Evolutionary conservation across 2,329 filamentous ascomycete species (phyloP).

Genomic region (Exophiala spinifera): DNA sequence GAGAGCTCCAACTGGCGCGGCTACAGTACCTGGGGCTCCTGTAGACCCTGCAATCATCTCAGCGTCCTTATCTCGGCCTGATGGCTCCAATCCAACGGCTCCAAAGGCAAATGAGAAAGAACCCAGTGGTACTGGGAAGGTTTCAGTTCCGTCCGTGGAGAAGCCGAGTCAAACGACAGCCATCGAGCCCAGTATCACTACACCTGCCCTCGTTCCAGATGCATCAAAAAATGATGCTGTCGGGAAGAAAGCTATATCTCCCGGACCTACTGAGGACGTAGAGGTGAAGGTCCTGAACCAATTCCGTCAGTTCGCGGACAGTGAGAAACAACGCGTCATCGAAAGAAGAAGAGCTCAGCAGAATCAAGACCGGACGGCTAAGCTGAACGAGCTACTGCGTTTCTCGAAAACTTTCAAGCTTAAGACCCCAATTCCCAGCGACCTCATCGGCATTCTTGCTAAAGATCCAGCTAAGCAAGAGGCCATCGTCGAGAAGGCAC

Average conservation of each 20-base stretch:
- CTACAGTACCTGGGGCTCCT: conserved; percentile 72
- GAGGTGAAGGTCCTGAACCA: conserved; percentile 60
- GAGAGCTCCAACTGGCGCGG: conserved; percentile 70
- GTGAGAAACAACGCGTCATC: conserved; percentile 59
- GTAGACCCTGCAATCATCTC: conserved; percentile 89
- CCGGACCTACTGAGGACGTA: conserved; percentile 59
- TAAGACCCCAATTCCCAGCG: conserved; percentile 83
- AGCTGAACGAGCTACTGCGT: conserved; percentile 90
- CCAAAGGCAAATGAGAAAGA: conserved; percentile 39
- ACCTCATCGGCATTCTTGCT: conserved; percentile 90
- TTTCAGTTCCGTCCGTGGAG: conserved; percentile 4
- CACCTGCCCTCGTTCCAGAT: conserved; percentile 35
- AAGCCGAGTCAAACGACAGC: conserved; percentile 1
- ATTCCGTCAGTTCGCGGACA: conserved; percentile 63
- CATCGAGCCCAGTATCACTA: neutral
- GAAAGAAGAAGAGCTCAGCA: conserved; percentile 56
- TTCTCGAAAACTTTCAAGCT: conserved; percentile 95
- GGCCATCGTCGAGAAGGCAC: conserved; percentile 84
- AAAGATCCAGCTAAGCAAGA: conserved; percentile 95
- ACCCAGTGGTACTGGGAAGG: neutral
- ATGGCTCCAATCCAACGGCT: conserved; percentile 32
- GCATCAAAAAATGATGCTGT: conserved; percentile 16
- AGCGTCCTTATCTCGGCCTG: conserved; percentile 64
- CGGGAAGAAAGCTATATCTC: conserved; percentile 39
- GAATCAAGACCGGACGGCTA: conserved; percentile 79